Percentiles rank a stretch among this genome's conserved stretches.
Evolutionary conservation across 1,284 basidiomycete genomes (phyloP).

Genomic region (Cutaneotrichosporon mucoides): DNA sequence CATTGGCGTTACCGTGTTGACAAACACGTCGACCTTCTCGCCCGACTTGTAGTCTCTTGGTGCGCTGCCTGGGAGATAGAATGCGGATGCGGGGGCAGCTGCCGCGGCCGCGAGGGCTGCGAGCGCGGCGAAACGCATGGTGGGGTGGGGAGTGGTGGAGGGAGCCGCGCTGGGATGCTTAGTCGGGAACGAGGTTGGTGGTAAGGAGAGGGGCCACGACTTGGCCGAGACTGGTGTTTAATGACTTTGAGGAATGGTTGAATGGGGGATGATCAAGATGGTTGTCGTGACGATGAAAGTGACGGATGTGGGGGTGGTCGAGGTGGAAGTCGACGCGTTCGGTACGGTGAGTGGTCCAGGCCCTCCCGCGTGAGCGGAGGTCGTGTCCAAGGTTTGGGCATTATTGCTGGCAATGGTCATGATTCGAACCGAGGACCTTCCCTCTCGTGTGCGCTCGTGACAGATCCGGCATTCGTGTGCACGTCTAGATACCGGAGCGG

Average conservation of each 20-base stretch:
- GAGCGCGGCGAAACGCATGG: conserved; percentile 17
- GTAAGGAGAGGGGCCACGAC: neutral
- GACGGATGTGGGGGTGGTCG: neutral
- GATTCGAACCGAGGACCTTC: too few species aligned
- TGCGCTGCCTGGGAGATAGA: conserved; percentile 70
- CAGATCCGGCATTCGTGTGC: too few species aligned
- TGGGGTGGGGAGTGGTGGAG: neutral
- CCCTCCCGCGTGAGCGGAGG: too few species aligned
- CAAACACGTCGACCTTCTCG: conserved; percentile 66
- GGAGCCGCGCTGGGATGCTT: neutral
- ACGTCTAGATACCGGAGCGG: too few species aligned
- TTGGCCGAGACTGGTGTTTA: too few species aligned
- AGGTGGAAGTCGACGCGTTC: neutral
- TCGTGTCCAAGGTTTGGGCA: too few species aligned
- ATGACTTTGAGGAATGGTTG: neutral
- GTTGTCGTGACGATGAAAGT: neutral
- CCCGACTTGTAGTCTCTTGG: conserved; percentile 69
- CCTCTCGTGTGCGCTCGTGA: too few species aligned
- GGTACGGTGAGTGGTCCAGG: neutral
- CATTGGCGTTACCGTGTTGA: conserved; percentile 85
- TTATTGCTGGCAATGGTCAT: too few species aligned
- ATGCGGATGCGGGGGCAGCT: conserved; percentile 51
- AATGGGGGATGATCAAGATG: neutral
- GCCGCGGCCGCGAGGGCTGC: conserved; percentile 16
- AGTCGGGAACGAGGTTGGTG: neutral